Base-by-base conservation (phyloP, 306 rosid species). In the Rosa persica region DNA sequence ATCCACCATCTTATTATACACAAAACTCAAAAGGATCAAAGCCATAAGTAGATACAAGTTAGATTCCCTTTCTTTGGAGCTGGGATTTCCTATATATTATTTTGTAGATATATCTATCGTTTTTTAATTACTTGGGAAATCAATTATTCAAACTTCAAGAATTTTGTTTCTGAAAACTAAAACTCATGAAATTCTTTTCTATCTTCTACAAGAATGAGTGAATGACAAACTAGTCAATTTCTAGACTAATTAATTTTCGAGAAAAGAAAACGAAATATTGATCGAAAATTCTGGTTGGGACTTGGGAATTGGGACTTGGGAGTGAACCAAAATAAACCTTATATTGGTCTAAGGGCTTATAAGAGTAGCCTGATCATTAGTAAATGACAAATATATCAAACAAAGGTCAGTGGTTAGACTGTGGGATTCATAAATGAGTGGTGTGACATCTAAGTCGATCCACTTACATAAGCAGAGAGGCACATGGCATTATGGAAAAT, bases 341-440 rank as follows among this genome's bases (percentile, higher is more conserved):
- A 43, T 12, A 47, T 46, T 15, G 5, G 22, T 36, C 13, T 70
- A 47, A 27, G 40, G 75, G 27, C 13, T 12, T 12, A 6, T 2
- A 7, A 48, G 0, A 22, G 47, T 60, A n/a, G 36, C 25, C 36
- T 12, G 20, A 52, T 52, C 12, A 72, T 72, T 52, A 47, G 76
- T 36, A 51, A 51, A 52, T 51, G 76, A 73, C 49, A 73, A 73
- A 36, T 51, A n/a, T 20, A 16, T 38, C n/a, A 12, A 52, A n/a
- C 23, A 16, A 72, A 30, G 8, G 36, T 43, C 0, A 12, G 11
- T 57, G 34, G 64, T 17, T 7, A 34, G 77, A 74, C 23, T 55
- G 0, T 22, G 52, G 38, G 8, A 38, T 47, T 20, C 2, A 0
- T 48, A 12, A 34, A 12, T 39, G 40, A 8, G 36, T 6, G 10